Percentiles rank a stretch among this genome's conserved stretches.
Conservation (phyloP, 1,284 basidiomycete species). For the Phlebopus sp. region DNA sequence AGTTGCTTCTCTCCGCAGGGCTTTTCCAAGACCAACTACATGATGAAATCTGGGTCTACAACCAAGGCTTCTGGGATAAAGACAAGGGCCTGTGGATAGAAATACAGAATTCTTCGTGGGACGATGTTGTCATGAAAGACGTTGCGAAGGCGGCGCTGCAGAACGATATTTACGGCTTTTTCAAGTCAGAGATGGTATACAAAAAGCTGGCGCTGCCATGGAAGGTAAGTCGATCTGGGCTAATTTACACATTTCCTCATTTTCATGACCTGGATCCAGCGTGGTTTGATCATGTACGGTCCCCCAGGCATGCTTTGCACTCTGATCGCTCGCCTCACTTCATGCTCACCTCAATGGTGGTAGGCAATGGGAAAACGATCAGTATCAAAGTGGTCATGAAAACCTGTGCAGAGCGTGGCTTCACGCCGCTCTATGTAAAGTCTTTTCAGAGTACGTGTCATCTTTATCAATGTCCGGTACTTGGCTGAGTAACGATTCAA, state of each 20-base stretch:
- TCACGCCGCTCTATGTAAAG: constrained; percentile 75
- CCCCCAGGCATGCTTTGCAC: constrained; percentile 52
- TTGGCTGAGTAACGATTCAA: constrained; percentile 21
- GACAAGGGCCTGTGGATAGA: constrained; percentile 60
- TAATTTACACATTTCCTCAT: neutral
- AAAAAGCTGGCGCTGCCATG: constrained; percentile 73
- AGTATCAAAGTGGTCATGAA: constrained; percentile 76
- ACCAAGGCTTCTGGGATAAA: constrained; percentile 67
- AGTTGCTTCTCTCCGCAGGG: constrained; percentile 53
- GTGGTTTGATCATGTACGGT: constrained; percentile 70
- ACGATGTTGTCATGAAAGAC: constrained; percentile 72
- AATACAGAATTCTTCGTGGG: constrained; percentile 72
- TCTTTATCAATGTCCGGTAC: neutral
- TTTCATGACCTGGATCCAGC: constrained; percentile 36
- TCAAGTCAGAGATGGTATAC: constrained; percentile 67
- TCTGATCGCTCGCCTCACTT: neutral
- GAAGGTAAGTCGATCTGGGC: constrained; percentile 54
- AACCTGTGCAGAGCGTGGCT: constrained; percentile 55
- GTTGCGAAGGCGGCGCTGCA: constrained; percentile 64
- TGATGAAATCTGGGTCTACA: constrained; percentile 75
- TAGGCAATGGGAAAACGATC: constrained; percentile 83
- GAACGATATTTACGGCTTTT: constrained; percentile 77
- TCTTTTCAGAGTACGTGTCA: constrained; percentile 53
- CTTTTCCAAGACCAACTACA: constrained; percentile 52
- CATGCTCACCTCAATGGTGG: constrained; percentile 4